Percentiles rank a stretch among this genome's conserved stretches.
These are phyloP conservation scores for Alectoria sarmentosa DNA, from an alignment of 495 filamentous ascomycete species.

Conservation along the genomic window DNA sequence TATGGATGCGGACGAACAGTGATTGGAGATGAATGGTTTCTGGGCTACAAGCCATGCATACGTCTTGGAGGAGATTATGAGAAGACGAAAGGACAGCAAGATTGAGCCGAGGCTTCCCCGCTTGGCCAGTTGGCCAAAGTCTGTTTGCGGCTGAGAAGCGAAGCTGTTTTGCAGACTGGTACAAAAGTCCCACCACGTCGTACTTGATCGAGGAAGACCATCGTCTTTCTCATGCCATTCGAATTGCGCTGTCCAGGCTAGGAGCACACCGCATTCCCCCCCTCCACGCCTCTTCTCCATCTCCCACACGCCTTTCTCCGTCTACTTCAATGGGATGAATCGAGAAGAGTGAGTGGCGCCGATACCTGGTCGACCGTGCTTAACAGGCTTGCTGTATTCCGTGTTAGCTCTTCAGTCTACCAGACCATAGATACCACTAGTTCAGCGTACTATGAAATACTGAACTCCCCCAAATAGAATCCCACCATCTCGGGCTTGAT, in stretches of 20 bases:
- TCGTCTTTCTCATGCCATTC: neutral
- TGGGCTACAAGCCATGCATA: neutral
- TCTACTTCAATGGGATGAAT: conserved; percentile 99
- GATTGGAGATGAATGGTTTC: neutral
- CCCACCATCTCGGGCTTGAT: conserved; percentile 99
- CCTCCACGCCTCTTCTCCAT: neutral
- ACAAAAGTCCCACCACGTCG: too few species aligned
- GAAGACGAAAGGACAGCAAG: neutral
- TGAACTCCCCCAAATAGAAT: conserved; percentile 98
- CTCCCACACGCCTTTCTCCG: conserved; percentile 23
- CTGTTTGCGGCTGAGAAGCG: neutral
- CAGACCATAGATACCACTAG: neutral
- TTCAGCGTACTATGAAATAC: conserved; percentile 92
- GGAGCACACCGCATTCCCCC: neutral
- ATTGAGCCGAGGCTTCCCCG: neutral
- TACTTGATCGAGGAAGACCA: neutral
- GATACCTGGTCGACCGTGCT: conserved; percentile 99
- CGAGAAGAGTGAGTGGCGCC: conserved; percentile 99
- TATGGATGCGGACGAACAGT: neutral
- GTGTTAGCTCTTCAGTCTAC: conserved; percentile 22
- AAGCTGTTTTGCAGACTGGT: neutral
- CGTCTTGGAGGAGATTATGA: neutral
- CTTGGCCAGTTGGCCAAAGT: neutral
- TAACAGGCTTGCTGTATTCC: conserved; percentile 84
- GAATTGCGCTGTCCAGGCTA: conserved; percentile 2